Percentiles rank a stretch among this genome's conserved stretches.
Evolutionary conservation across 192 early-diverging fungal species (phyloP).

Genomic region (Coemansia sp.): DNA sequence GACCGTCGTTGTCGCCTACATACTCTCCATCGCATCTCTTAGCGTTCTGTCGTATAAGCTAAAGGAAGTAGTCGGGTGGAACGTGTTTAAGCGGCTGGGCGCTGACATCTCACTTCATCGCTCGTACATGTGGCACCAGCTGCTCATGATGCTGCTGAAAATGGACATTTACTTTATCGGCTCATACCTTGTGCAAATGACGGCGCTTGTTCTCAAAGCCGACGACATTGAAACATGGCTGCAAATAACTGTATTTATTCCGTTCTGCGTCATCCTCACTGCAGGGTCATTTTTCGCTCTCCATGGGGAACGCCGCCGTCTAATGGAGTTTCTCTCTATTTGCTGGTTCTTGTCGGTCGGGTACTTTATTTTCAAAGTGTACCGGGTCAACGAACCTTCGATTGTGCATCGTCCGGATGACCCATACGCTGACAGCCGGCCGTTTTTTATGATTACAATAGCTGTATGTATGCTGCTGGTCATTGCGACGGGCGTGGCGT

Average conservation of each 20-base stretch:
- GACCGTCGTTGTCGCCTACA: conserved; percentile 31
- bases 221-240: conserved; percentile 44
- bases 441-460: conserved; percentile 51
- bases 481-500: conserved; percentile 25
- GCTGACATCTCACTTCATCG: conserved; percentile 53
- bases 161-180: conserved; percentile 52
- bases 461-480: conserved; percentile 39
- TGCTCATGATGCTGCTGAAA: conserved; percentile 46
- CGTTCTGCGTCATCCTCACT: conserved; percentile 30
- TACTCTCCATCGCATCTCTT: conserved; percentile 27
- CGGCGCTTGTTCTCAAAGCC: conserved; percentile 57
- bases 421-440: conserved; percentile 40
- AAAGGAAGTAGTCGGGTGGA: conserved; percentile 54
- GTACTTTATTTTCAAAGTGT: conserved; percentile 55
- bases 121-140: conserved; percentile 44
- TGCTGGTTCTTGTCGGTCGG: conserved; percentile 31
- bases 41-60: conserved; percentile 49
- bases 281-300: conserved; percentile 34
- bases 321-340: conserved; percentile 24
- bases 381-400: conserved; percentile 27
- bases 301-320: conserved; percentile 27
- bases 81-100: conserved; percentile 50
- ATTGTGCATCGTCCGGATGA: conserved; percentile 38
- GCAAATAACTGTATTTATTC: conserved; percentile 47
- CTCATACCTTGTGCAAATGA: conserved; percentile 54